phyloP scores from a whole-genome alignment of 1,284 basidiomycete species.

The Puccinia horiana region DNA sequence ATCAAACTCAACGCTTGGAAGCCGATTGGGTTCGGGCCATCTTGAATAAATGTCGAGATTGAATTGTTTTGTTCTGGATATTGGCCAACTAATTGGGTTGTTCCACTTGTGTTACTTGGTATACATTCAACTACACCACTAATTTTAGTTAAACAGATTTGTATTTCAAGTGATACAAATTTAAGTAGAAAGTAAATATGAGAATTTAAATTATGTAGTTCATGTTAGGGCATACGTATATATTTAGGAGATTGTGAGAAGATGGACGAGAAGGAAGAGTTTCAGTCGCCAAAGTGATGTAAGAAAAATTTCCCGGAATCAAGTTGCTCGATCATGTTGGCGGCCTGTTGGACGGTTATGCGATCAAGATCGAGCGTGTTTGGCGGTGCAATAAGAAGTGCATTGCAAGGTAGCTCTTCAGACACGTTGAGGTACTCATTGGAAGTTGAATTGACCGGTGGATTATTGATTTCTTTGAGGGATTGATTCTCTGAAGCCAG shows the following conservation, averaged over 20 bases:
- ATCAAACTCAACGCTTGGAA: constrained; percentile 25
- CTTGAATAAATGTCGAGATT: constrained; percentile 13
- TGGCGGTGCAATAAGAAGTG: not conserved
- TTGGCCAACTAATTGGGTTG: no score
- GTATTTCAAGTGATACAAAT: not conserved
- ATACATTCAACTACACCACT: not conserved
- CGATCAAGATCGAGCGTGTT: not conserved
- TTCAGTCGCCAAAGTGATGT: not conserved
- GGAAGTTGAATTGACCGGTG: not conserved
- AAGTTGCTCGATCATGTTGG: not conserved
- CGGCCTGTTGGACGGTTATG: not conserved
- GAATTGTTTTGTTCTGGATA: no score
- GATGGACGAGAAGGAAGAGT: not conserved
- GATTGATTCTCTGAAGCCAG: not conserved
- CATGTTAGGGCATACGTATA: not conserved
- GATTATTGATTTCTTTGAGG: not conserved
- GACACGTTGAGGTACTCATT: not conserved
- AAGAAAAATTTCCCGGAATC: constrained; percentile 1
- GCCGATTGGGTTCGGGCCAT: constrained; percentile 32
- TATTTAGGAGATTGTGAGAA: not conserved
- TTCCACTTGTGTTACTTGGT: not conserved
- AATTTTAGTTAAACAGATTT: not conserved
- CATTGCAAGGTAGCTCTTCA: not conserved
- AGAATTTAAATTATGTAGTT: not conserved
- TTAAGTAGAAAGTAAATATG: not conserved